phyloP scores from a whole-genome alignment of 1,139 yeast genomes.

The Debaryomyces sp. region DNA sequence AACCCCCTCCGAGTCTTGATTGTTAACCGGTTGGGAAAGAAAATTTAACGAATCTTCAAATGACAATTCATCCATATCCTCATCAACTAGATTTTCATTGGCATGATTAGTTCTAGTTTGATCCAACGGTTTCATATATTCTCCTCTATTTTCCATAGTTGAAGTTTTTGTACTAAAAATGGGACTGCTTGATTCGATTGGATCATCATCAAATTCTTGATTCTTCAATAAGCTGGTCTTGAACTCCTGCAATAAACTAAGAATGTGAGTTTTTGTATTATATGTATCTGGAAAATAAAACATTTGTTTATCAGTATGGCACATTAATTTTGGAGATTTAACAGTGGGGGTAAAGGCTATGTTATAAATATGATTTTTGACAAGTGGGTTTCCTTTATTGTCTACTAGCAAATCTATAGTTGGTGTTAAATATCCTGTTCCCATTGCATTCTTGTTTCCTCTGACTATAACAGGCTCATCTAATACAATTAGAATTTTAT shows the following conservation, averaged over 20 bases:
- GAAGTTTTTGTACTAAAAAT: neutral
- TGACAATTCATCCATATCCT: conserved; percentile 14
- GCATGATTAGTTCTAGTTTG: neutral
- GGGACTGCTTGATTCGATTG: conserved; percentile 7
- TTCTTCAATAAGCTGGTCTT: neutral
- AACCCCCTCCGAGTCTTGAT: neutral
- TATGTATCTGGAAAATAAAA: conserved; percentile 19
- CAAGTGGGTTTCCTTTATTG: conserved; percentile 12
- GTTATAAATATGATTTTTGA: conserved; percentile 10
- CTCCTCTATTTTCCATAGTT: neutral
- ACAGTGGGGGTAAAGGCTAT: conserved; percentile 21
- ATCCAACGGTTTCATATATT: neutral
- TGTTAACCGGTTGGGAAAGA: conserved; percentile 15
- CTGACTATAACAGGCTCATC: conserved; percentile 11
- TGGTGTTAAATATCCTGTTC: conserved; percentile 15
- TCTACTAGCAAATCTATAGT: conserved; percentile 13
- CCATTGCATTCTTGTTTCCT: conserved; percentile 11
- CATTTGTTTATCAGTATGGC: conserved; percentile 7
- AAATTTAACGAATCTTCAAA: conserved; percentile 21
- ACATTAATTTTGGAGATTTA: neutral
- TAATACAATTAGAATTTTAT: conserved; percentile 15
- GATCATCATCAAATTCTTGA: conserved; percentile 6
- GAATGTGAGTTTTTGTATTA: neutral
- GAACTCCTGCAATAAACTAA: neutral
- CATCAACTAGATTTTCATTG: conserved; percentile 1